These are phyloP conservation scores for Ganoderma lucidum DNA, from an alignment of 1,284 basidiomycete genomes.

Conservation along the genomic window DNA sequence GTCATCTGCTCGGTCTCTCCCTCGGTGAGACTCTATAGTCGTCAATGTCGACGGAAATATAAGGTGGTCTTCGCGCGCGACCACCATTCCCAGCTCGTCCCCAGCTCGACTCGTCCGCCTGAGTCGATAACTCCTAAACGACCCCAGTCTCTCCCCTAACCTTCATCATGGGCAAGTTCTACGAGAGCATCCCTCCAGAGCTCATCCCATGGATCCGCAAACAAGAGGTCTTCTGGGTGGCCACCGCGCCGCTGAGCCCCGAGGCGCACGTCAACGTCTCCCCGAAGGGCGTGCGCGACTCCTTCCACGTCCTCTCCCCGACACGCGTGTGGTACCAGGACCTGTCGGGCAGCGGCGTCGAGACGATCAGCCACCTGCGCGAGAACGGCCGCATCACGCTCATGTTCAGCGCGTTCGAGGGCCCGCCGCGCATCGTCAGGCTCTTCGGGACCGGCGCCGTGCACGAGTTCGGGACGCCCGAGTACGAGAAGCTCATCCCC, in stretches of 20 bases:
- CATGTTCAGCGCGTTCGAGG: slow-evolving; percentile 63
- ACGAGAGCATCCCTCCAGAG: slow-evolving; percentile 55
- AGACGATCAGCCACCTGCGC: slow-evolving; percentile 65
- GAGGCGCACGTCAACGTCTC: slow-evolving; percentile 65
- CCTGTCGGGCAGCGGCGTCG: slow-evolving; percentile 60
- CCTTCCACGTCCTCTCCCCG: slow-evolving; percentile 57
- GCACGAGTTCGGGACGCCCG: slow-evolving; percentile 61
- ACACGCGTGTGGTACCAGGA: slow-evolving; percentile 67
- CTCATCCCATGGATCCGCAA: slow-evolving; percentile 57
- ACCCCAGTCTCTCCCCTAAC: not conserved
- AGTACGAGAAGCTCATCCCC: slow-evolving; percentile 56
- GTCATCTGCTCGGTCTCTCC: not conserved
- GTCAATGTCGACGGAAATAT: not conserved
- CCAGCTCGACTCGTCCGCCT: not conserved
- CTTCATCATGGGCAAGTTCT: slow-evolving; percentile 55
- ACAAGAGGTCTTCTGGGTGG: slow-evolving; percentile 67
- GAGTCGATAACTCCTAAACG: not conserved
- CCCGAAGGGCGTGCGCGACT: slow-evolving; percentile 59
- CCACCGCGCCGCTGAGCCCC: slow-evolving; percentile 57
- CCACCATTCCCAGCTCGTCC: not conserved
- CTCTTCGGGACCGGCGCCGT: slow-evolving; percentile 60
- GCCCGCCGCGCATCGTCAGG: slow-evolving; percentile 58
- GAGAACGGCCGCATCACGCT: slow-evolving; percentile 67
- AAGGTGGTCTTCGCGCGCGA: not conserved
- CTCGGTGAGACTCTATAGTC: not conserved